phyloP scores from a whole-genome alignment of 2,329 filamentous ascomycete genomes.

The Pseudomassariella vexata region DNA sequence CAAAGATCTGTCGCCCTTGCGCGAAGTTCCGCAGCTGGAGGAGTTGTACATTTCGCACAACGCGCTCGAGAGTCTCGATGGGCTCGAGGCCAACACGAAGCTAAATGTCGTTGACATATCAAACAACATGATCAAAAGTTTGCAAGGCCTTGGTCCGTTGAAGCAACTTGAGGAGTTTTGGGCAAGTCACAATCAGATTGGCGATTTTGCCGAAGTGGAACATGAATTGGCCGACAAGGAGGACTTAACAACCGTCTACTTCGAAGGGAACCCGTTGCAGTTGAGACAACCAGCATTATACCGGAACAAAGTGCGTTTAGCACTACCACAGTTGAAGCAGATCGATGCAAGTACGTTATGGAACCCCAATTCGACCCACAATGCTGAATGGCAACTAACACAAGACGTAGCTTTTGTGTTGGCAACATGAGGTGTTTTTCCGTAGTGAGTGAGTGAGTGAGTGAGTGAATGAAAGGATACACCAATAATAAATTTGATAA shows the following conservation, averaged over 20 bases:
- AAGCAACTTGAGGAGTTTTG: conserved; percentile 80
- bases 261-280: conserved; percentile 92
- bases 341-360: conserved; percentile 89
- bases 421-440: too few relatives aligned
- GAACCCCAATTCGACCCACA: not conserved
- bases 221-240: conserved; percentile 72
- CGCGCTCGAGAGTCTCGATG: conserved; percentile 69
- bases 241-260: conserved; percentile 82
- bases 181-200: conserved; percentile 83
- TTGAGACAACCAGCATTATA: conserved; percentile 75
- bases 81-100: conserved; percentile 60
- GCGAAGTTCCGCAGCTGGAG: conserved; percentile 69
- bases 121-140: conserved; percentile 73
- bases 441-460: too few relatives aligned
- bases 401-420: conserved; percentile 25
- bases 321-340: conserved; percentile 81
- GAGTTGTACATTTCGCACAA: conserved; percentile 97
- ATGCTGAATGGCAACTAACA: not conserved
- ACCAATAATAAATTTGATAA: too few relatives aligned
- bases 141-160: conserved; percentile 66
- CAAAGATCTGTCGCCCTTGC: conserved; percentile 68
- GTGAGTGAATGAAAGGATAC: too few relatives aligned
- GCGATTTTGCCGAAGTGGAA: conserved; percentile 78
- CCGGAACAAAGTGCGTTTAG: conserved; percentile 85
- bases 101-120: conserved; percentile 83